Evolutionary conservation across 768 basidiomycete species (phyloP), one percentile per base, ranked within the genome.

Genomic region (Termitomyces sp.): DNA sequence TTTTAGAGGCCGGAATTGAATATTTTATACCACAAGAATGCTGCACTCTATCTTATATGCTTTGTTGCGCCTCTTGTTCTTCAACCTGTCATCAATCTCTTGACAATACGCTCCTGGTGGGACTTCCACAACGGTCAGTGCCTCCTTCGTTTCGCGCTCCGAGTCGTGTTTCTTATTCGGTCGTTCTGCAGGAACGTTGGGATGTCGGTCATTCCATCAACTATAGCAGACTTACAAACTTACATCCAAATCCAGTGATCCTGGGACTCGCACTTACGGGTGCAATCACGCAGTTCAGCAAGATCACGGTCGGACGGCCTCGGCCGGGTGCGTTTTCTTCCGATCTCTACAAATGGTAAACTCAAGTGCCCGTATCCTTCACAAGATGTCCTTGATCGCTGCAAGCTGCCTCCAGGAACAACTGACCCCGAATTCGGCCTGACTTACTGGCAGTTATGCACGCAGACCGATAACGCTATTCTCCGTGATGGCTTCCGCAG

Each of bases 401-500:
- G 94, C 67, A 79, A 85, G 35, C 93, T 93, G 5, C 70, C 66
- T 28, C 47, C 77, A 0, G 91, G 86, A 4, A 77, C 88, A 3
- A 72, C 70, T 1, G 88, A 97, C 64, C 81, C 85, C 5, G 66
- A 77, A 1, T 96, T 82, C 61, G 89, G 91, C 0, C 74, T 98
- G 8, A 84, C 86, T 0, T 84, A 78, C n/a, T 81, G 79, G 52
- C 77, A 80, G 5, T 85, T 96, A 52, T 99, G 97, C 70, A 91
- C 91, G 1, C 86, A 88, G 63, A 76, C 81, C 5, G 72, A 89
- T 60, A 63, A 68, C 17, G 60, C 66, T 8, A 78, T 86, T 27
- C 69, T 94, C 61, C 73, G 76, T 28, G 92, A 96, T 71, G 95
- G 94, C 1, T 98, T 92, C 76, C 82, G 90, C 63, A 94, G 92